Evolutionary conservation across 208 protist genomes (phyloP).

Genomic region (Leishmania guyanensis): DNA sequence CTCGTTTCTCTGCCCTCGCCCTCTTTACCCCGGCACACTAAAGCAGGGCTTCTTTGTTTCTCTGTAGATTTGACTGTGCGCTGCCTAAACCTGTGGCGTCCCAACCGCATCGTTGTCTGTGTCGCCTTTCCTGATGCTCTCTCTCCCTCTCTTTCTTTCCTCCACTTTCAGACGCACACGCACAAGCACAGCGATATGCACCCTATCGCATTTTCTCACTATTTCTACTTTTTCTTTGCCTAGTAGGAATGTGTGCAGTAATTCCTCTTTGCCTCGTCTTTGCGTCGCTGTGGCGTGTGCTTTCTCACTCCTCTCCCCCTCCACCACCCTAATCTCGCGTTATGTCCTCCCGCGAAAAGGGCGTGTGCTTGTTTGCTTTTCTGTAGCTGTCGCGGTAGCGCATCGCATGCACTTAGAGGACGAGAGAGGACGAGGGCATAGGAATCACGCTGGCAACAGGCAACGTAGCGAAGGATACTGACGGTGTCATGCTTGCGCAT

Average conservation of each 20-base stretch:
- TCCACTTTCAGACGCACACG: neutral
- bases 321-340: neutral
- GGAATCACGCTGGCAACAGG: neutral
- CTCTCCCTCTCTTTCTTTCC: neutral
- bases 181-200: neutral
- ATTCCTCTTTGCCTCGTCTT: neutral
- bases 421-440: neutral
- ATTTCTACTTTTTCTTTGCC: neutral
- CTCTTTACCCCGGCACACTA: neutral
- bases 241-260: neutral
- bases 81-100: neutral
- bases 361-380: neutral
- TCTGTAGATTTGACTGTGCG: neutral
- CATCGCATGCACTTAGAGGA: neutral
- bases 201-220: neutral
- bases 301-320: neutral
- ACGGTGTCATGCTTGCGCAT: neutral
- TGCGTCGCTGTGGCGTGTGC: neutral
- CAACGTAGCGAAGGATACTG: neutral
- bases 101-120: neutral
- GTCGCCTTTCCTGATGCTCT: neutral
- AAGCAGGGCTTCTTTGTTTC: neutral
- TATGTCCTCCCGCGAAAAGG: neutral
- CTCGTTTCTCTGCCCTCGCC: neutral
- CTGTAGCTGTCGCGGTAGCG: neutral